Base-by-base conservation (phyloP, 129 eudicot genomes). In the Tanacetum coccineum region DNA sequence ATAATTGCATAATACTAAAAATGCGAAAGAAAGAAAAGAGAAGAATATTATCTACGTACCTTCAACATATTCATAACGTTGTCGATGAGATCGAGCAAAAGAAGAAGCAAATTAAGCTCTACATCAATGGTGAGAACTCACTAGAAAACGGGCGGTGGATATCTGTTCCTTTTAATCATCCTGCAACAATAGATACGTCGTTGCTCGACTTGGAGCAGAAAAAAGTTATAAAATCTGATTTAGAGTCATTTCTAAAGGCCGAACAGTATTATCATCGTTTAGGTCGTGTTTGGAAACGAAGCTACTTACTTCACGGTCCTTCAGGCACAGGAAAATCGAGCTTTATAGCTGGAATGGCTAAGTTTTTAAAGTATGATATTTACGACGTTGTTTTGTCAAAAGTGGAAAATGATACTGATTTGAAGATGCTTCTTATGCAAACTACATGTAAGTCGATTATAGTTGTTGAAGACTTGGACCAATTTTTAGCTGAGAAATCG, bases 301-400 rank as follows among this genome's bases (percentile, higher is more conserved):
- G 96, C 55, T 92, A 92, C 44, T 63, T 92, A 9, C 70, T 92
- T 0, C 79, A 76, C 74, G 98, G 98, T 12, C 82, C 91, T 0
- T 77, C 96, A 13, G 98, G 96, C 1, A 92, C 98, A 9, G 98
- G 98, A 36, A 92, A 92, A 71, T 88, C 98, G 11, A 92, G 88
- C 59, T 92, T 92, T 71, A 67, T 86, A 10, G 96, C 96, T 22
- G 96, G 91, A 11, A 88, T 92, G 84, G 89, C 96, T 2, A 92
- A 88, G 66, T 73, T 81, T n/a, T 63, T 92, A 3, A 55, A 76
- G 36, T 92, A 92, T 81, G 95, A 92, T 49, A 61, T 92, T 18
- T 92, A 92, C 75, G 91, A 85, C 40, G 72, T 92, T 36, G 93
- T 87, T 56, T 61, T 88, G 9, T 59, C 89, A 4, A 83, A 85